Evolutionary conservation across 2,329 filamentous ascomycete genomes (phyloP), one percentile per base, ranked within the genome.

Genomic region (Xylariaceae sp.): DNA sequence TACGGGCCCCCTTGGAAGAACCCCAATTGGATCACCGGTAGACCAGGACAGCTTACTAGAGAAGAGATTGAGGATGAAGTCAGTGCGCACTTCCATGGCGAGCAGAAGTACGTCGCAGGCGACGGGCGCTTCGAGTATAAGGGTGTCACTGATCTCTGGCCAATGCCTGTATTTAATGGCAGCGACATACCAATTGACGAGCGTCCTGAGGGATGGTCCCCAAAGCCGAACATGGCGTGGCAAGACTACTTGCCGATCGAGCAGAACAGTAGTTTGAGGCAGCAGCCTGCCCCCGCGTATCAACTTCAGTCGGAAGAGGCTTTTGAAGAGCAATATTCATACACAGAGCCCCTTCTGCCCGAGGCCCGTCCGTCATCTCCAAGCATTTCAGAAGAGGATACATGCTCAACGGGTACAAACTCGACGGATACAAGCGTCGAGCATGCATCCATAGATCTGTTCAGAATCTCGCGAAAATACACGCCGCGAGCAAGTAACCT

Each of bases 1-100:
- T 42, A 12, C 18, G 9, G 54, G 56, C 9, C 50, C 46, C 46
- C 47, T 4, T 59, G 54, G 56, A 37, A 47, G 12, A 49, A 52
- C 30, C 54, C 52, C 13, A 53, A 54, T 32, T 57, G 42, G 42
- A 38, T 56, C 40, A 36, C 44, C 2, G 38, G 49, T 2, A 13
- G 16, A 4, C 44, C 39, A 9, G 34, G 42, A 9, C 9, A 13
- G 2, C 39, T 26, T 1, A 38, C 19, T 9, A 2, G 3, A 0
- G 29, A 29, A 13, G 47, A 53, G 17, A 32, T 56, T 17, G 41
- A 50, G 35, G 39, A 43, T 3, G 34, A 51, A 1, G 41, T 59
- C 13, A 17, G 19, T 2, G 50, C 51, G 16, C 45, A 47, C 38
- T 52, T 34, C 31, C 6, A 43, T 3, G 55, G 48, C 3, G 9